Percentiles rank a stretch among this genome's conserved stretches.
Evolutionary conservation across 139 green algal species (phyloP).

Genomic region (Gonium pectorale): DNA sequence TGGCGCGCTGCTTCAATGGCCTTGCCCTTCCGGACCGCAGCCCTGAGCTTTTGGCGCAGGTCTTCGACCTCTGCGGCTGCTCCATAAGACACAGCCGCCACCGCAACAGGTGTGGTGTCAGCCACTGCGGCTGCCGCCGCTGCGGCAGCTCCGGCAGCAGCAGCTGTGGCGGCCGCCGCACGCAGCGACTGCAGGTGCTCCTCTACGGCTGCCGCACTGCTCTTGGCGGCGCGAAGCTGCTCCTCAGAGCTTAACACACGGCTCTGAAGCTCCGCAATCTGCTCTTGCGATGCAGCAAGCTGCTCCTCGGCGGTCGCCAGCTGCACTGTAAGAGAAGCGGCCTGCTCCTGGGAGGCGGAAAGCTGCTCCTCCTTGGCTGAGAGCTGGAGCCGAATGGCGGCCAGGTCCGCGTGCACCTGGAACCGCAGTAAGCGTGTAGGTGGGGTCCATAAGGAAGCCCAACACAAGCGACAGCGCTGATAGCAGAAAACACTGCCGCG

Average conservation of each 20-base stretch:
- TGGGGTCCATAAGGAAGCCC: too few relatives aligned
- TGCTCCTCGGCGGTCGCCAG: constrained; percentile 17
- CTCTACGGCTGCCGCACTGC: neutral
- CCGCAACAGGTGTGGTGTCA: neutral
- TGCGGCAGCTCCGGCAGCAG: neutral
- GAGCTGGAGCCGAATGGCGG: neutral
- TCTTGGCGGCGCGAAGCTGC: too few relatives aligned
- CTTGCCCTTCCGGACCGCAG: constrained; percentile 49
- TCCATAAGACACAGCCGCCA: too few relatives aligned
- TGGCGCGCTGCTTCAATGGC: constrained; percentile 10
- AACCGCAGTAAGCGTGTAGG: too few relatives aligned
- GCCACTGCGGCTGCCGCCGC: neutral
- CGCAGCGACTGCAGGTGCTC: constrained; percentile 25
- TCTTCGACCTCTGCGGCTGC: constrained; percentile 46
- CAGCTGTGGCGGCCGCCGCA: neutral
- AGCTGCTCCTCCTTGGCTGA: constrained; percentile 11
- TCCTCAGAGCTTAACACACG: neutral
- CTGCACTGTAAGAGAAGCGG: too few relatives aligned
- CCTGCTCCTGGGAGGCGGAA: too few relatives aligned
- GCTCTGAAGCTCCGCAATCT: neutral
- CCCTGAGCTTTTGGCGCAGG: constrained; percentile 44
- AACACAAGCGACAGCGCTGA: too few relatives aligned
- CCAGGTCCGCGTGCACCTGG: constrained; percentile 5
- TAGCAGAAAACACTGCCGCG: too few relatives aligned
- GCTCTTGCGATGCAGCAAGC: neutral